Percentiles rank a stretch among this genome's conserved stretches.
Conservation (phyloP, 2,329 filamentous ascomycete species). For the Aspergillus niger region DNA sequence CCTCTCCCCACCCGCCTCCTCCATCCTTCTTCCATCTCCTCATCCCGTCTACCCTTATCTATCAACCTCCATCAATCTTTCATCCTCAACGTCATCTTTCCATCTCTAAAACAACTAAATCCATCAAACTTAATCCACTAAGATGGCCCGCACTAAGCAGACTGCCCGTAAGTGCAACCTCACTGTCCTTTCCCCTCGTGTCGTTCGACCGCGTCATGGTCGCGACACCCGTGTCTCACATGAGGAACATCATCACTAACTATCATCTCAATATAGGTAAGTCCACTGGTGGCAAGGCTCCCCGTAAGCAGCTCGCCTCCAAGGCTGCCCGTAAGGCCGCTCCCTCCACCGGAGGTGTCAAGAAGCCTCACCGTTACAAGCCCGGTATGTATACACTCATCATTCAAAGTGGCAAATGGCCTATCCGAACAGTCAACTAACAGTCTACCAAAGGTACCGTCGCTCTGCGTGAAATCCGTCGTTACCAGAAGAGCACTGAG, state of each 20-base stretch:
- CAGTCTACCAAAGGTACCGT: conserved; percentile 65
- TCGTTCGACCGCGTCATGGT: conserved; percentile 20
- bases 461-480: conserved; percentile 97
- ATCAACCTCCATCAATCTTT: conserved; percentile 29
- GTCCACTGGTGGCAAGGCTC: conserved; percentile 72
- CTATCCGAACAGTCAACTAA: conserved; percentile 27
- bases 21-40: conserved; percentile 41
- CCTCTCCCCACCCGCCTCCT: conserved; percentile 43
- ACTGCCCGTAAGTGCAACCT: conserved; percentile 52
- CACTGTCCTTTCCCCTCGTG: conserved; percentile 23
- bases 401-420: not conserved
- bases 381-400: conserved; percentile 58
- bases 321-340: conserved; percentile 99
- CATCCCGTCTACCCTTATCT: conserved; percentile 24
- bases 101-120: conserved; percentile 32
- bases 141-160: conserved; percentile 57
- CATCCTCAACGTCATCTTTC: conserved; percentile 32
- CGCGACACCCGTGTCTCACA: conserved; percentile 21
- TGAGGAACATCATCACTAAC: conserved; percentile 27
- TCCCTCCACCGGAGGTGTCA: conserved; percentile 93
- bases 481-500: conserved; percentile 97
- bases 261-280: conserved; percentile 58
- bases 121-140: conserved; percentile 33
- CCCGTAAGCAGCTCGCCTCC: conserved; percentile 95
- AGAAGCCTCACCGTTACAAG: conserved; percentile 92